Evolutionary conservation across 441 rosid species (phyloP).

Genomic region (Adansonia madagascariensis): DNA sequence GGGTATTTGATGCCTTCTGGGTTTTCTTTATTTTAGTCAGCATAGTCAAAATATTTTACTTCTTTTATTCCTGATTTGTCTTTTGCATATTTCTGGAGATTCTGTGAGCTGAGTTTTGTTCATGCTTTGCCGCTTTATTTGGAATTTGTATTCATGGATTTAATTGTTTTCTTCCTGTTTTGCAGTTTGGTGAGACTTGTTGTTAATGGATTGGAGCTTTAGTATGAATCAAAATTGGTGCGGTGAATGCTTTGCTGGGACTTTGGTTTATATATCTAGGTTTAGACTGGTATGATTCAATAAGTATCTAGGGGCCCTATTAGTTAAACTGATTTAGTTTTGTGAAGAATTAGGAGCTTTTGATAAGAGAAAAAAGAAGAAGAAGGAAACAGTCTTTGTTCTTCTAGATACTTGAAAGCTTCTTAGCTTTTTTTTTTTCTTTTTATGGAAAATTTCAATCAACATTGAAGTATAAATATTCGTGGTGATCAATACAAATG

Average conservation of each 20-base stretch:
- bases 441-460: conserved; percentile 42
- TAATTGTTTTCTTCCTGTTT: conserved; percentile 25
- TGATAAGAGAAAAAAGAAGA: conserved; percentile 10
- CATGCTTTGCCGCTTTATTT: conserved; percentile 19
- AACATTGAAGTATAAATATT: conserved; percentile 30
- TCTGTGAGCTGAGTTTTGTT: conserved; percentile 28
- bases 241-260: conserved; percentile 38
- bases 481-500: conserved; percentile 48
- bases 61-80: not conserved
- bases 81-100: conserved; percentile 10
- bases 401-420: conserved; percentile 28
- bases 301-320: conserved; percentile 20
- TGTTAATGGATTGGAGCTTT: conserved; percentile 60
- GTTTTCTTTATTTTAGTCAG: conserved; percentile 31
- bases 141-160: conserved; percentile 26
- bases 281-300: conserved; percentile 34
- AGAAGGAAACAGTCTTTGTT: conserved; percentile 10
- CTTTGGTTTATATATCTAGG: conserved; percentile 35
- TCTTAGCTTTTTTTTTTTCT: conserved; percentile 22
- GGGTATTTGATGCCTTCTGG: conserved; percentile 26
- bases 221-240: conserved; percentile 46
- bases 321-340: conserved; percentile 7
- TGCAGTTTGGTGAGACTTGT: conserved; percentile 42
- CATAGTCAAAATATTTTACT: conserved; percentile 12
- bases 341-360: conserved; percentile 23